Evolutionary conservation across 2,329 filamentous ascomycete genomes (phyloP), one percentile per base, ranked within the genome.

Genomic region (Hyphodiscus sp.): DNA sequence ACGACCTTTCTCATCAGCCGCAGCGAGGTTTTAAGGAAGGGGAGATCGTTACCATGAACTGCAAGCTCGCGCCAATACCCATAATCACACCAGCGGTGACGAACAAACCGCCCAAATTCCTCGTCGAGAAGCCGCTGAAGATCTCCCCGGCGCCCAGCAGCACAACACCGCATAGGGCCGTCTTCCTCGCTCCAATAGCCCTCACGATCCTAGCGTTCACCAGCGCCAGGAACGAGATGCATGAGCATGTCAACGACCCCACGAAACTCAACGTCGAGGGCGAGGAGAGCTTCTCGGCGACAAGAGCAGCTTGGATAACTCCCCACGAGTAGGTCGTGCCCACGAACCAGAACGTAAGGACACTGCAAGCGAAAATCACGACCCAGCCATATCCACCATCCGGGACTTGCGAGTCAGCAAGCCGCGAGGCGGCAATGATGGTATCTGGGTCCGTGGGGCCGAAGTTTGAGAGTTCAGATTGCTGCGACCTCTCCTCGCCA

Each of bases 281-380:
- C 0, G 73, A 72, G 0, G 73, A 73, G 1, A 82, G 67, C 0
- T 71, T 70, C 10, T 74, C 67, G 33, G 75, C 67, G 2, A 82
- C 74, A 1, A 85, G 71, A 0, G 75, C 80, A 3, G 73, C 72
- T 65, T 86, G 82, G 46, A 84, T 69, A 0, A 86, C 74, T 20
- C 81, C 82, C 80, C 81, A 85, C 57, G 73, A 74, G 61, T 81
- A 82, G 8, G 73, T 73, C 0, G 74, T 78, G 49, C 80, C 81
- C 47, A 78, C 74, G 49, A 76, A 73, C 79, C 77, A 81, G 70
- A 79, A 84, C 1, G 76, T 73, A 11, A 82, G 61, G 1, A 79
- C 62, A 2, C 75, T 73, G 58, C 76, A 80, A 30, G 70, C 72
- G 2, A 66, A 67, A 20, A 84, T 76, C 8, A 83, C 70, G 15